Evolutionary conservation across 495 filamentous ascomycete species (phyloP), one percentile per base, ranked within the genome.

Genomic region (Friedmanniomyces endolithicus): DNA sequence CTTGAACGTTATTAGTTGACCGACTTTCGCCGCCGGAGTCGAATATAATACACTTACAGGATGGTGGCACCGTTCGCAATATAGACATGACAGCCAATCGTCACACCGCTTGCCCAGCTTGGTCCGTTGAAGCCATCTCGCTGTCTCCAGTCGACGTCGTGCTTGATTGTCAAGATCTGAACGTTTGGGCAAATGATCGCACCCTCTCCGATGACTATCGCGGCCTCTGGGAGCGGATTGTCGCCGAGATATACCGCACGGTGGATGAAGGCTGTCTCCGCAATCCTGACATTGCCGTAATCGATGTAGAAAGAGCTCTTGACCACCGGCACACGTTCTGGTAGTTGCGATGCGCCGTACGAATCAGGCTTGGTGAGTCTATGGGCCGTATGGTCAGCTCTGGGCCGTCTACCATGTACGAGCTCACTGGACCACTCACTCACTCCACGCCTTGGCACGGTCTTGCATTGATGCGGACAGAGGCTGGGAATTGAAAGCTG

Each of bases 31-130:
- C n/a, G n/a, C n/a, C n/a, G n/a, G n/a, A n/a, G n/a, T n/a, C n/a
- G n/a, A n/a, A n/a, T n/a, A n/a, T n/a, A n/a, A 2, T 23, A 19
- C 19, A 22, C 47, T 19, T 34, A 50, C 53, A 77, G 49, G 40
- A 78, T 71, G 1, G 63, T 65, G 12, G 64, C 68, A 45, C 66
- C 58, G 6, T 60, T 71, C 4, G 73, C 73, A 55, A 78, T 72
- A 72, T 71, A 76, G 52, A 68, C 74, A 52, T 78, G 72, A 59
- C 74, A 65, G 1, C 70, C 74, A 52, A 77, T 74, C 0, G 46
- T 27, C 14, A 71, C 55, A 7, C 60, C 60, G 35, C 55, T 50
- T 16, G 71, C 73, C 55, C 14, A 67, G 74, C 52, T 72, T 71
- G 44, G 70, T 53, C 41, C 60, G 50, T 27, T 66, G 65, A 25